Evolutionary conservation across 768 basidiomycete genomes (phyloP), one percentile per base, ranked within the genome.

Genomic region (Rhodotorula toruloides): DNA sequence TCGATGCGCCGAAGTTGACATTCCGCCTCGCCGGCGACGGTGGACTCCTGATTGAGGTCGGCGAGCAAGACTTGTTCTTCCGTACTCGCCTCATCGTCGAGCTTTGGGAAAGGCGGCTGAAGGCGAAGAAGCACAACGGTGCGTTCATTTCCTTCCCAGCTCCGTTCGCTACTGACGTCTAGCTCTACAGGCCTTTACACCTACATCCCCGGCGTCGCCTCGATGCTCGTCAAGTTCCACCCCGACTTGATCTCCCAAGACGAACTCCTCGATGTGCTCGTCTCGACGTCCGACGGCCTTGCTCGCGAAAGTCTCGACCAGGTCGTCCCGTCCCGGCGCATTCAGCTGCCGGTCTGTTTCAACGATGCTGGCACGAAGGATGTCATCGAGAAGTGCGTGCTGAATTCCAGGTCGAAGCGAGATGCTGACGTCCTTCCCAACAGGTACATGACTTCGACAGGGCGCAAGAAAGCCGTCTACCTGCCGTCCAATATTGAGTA

Each of bases 401-500:
- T 75, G 13, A 81, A 82, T 0, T 82, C 79, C 0, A 52, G 50
- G 1, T 78, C 86, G 16, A 79, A 81, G 53, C 81, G 81, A 55
- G 86, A 86, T 0, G 84, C 83, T 1, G 87, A 87, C 75, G 77
- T 88, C 0, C 87, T 86, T 0, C 84, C 83, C 74, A 87, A 88
- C 69, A 77, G 82, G 29, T 86, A 88, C 74, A 85, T 83, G 82
- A 77, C 75, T 12, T 81, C 82, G 0, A 82, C 79, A 0, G 57
- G 50, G 1, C 78, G 87, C 16, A 79, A 81, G 53, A 81, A 81
- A 55, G 86, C 86, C 0, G 84, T 83, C 2, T 88, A 87, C 75
- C 77, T 88, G 1, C 87, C 86, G 0, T 84, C 83, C 74, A 87
- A 88, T 69, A 77, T 87, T 42, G 83, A 85, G 44, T 87, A 87